Evolutionary conservation across 2,329 filamentous ascomycete genomes (phyloP), one percentile per base, ranked within the genome.

Genomic region (Juglanconis oblonga): DNA sequence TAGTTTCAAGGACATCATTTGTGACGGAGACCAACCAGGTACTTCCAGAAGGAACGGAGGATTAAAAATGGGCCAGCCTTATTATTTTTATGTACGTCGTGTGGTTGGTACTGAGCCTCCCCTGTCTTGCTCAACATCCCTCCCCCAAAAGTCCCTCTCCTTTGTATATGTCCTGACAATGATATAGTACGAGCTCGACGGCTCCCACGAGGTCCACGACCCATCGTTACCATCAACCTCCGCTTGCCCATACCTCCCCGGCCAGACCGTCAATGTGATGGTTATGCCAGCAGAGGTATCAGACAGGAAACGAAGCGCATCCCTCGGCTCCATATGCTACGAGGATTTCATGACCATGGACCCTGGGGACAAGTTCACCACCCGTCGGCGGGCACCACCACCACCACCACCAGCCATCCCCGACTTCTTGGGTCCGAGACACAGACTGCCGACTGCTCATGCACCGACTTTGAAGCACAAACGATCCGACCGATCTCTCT

Each of bases 11-110:
- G 87, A 95, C 72, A 95, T 96, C 70, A 87, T 91, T 67, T 92
- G 88, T 68, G 91, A 96, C 74, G 91, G 92, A 59, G 81, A 88
- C 62, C 72, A 79, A 52, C 74, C 79, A 66, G 80, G 77, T 55
- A 74, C 73, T 31, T 76, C 79, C 38, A 85, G 84, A 67, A 85
- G 91, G 67, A 84, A 85, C 66, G 92, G 92, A 60, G 93, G 90
- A 55, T 81, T 97, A 65, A 95, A 89, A 74, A 97, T 97, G 90
- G 93, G 93, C 49, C 87, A 89, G 62, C 95, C 89, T 14, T 97
- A 97, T 75, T 97, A 94, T 83, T 98, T 96, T 80, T 97, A 95
- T 76, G 92, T 96, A 79, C 76, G 90, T 62, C 45, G 45, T 31
- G 50, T 63, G 58, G 58, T 52, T 60, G 58, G 50, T 49, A 51